phyloP scores from a whole-genome alignment of 371 early-diverging fungal genomes.

The Blakeslea trispora region DNA sequence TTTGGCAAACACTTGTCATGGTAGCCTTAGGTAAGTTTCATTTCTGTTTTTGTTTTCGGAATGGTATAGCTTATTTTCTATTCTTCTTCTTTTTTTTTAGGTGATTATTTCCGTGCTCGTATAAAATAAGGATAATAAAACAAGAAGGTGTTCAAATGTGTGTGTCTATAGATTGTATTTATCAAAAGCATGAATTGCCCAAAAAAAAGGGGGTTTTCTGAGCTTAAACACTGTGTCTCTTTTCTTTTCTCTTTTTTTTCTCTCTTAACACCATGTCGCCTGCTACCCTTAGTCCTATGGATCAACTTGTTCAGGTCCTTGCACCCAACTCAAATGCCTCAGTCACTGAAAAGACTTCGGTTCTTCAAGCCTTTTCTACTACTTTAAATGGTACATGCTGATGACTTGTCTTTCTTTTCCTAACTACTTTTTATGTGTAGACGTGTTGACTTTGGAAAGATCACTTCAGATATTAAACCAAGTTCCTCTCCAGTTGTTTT shows the following conservation, averaged over 20 bases:
- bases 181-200: no score
- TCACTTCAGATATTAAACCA: slow-evolving; percentile 26
- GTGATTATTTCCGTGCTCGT: slow-evolving; percentile 38
- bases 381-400: slow-evolving; percentile 30
- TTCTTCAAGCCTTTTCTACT: slow-evolving; percentile 31
- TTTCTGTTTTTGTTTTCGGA: no score
- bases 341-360: slow-evolving; percentile 26
- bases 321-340: slow-evolving; percentile 21
- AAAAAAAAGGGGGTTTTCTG: no score
- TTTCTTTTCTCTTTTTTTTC: no score
- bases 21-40: slow-evolving; percentile 90
- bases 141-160: no score
- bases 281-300: slow-evolving; percentile 20
- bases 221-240: no score
- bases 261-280: slow-evolving; percentile 20
- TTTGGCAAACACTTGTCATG: slow-evolving; percentile 97
- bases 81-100: no score
- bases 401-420: not conserved
- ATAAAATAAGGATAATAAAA: no score
- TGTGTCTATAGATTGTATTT: no score
- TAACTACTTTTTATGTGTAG: slow-evolving; percentile 9
- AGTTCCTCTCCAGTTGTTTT: slow-evolving; percentile 33
- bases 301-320: slow-evolving; percentile 30
- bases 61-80: no score
- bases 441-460: slow-evolving; percentile 22